Base-by-base conservation (phyloP, 805 yeast genomes). In the Lachancea dasiensis region DNA sequence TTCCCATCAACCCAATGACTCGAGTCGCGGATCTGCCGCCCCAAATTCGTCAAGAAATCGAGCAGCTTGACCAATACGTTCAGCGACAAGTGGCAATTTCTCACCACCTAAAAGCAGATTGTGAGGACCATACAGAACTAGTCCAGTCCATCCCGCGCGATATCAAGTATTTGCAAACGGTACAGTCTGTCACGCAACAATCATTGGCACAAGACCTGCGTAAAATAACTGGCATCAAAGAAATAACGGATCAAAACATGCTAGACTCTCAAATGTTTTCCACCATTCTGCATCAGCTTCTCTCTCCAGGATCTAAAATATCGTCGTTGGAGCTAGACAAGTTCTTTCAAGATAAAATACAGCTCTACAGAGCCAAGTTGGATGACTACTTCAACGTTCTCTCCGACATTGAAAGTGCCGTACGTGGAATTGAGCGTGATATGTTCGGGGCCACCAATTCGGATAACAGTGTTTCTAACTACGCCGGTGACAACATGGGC, bases 131-230 rank as follows among this genome's bases (percentile, higher is more conserved):
- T 48, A 68, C 71, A 31, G 77, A 72, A 43, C 65, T 83, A 30
- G 74, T 84, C 30, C 74, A 70, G 25, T 77, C 87, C 37, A 76
- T 84, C 37, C 92, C 92, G 4, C 71, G 80, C 48, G 94, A 84
- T 54, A 73, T 81, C 27, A 69, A 69, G 41, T 84, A 72, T 51
- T 60, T 84, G 44, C 74, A 73, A 38, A 75, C 77, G 46, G 75
- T 75, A 44, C 72, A 78, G 44, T 68, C 76, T 2, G 70, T 81
- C 4, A 75, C 85, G 2, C 79, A 75, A 46, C 86, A 79, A 58
- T 83, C 86, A 3, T 52, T 74, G 36, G 63, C 65, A 11, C 67
- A 65, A 41, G 79, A 74, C 50, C 46, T 70, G 37, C 70, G 68
- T 43, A 65, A 67, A 40, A 63, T 73, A 8, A 67, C 63, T 14